Conservation (phyloP, 768 basidiomycete genomes). For the Rhodosporidiobolus sp. region DNA sequence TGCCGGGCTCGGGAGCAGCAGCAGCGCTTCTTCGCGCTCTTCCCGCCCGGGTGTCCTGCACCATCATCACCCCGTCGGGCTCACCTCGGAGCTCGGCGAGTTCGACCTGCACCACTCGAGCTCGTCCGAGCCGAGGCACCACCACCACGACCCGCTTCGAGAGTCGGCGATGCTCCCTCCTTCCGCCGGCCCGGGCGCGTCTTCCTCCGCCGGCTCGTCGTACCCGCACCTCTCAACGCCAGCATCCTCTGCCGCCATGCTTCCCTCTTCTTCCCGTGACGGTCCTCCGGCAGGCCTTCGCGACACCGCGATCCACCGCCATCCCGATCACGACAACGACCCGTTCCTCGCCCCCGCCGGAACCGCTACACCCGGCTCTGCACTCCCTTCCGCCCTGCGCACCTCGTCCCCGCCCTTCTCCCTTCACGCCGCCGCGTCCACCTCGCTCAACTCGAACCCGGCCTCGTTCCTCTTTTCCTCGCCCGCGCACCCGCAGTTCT, state of each 20-base stretch:
- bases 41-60: conserved; percentile 18
- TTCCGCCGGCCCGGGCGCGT: conserved; percentile 5
- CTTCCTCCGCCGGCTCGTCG: background rate
- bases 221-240: conserved; percentile 13
- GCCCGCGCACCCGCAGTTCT: conserved; percentile 34
- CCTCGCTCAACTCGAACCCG: background rate
- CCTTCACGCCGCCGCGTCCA: too few relatives aligned
- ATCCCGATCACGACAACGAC: conserved; percentile 12
- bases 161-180: conserved; percentile 7
- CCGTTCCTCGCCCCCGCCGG: conserved; percentile 14
- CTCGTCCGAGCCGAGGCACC: background rate
- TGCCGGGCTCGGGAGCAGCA: background rate
- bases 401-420: conserved; percentile 17
- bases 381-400: background rate
- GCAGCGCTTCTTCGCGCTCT: background rate
- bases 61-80: conserved; percentile 28
- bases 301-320: background rate
- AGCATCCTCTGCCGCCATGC: background rate
- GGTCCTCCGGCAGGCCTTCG: background rate
- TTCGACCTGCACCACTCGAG: conserved; percentile 22
- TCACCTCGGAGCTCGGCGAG: conserved; percentile 30
- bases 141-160: conserved; percentile 15
- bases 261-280: background rate
- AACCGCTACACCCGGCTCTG: background rate
- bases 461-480: conserved; percentile 27